Evolutionary conservation across 163 green algal genomes (phyloP).

Genomic region (Scenedesmus sp.): DNA sequence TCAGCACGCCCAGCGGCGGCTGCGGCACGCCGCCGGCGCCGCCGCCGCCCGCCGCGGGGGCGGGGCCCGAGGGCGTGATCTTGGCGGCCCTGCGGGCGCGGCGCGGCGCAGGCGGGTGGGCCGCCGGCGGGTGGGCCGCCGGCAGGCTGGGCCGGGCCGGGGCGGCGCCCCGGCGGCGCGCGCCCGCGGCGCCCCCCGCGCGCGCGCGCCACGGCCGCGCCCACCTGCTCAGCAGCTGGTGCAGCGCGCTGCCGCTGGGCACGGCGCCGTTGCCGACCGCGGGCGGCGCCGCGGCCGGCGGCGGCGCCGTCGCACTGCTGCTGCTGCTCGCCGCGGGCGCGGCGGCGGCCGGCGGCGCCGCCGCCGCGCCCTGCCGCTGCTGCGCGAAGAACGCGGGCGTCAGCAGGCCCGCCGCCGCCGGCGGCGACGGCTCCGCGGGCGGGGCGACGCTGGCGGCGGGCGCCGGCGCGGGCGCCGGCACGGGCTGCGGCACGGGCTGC

Average conservation of each 20-base stretch:
- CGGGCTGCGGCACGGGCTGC: neutral
- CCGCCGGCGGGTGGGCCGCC: no score
- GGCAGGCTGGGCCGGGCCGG: no score
- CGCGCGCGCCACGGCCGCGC: neutral
- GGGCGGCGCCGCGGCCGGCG: neutral
- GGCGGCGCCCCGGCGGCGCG: no score
- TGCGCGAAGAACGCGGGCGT: constrained; percentile 41
- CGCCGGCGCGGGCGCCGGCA: constrained; percentile 18
- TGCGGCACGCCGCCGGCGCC: neutral
- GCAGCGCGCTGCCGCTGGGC: constrained; percentile 13
- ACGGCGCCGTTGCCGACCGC: neutral
- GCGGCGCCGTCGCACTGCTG: constrained; percentile 13
- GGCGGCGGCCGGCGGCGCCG: neutral
- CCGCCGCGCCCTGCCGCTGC: neutral
- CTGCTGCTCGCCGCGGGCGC: neutral
- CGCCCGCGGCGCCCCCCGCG: no score
- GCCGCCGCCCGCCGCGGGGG: constrained; percentile 9
- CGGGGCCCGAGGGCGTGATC: constrained; percentile 3
- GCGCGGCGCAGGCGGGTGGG: neutral
- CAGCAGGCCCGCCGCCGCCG: constrained; percentile 16
- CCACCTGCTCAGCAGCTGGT: constrained; percentile 44
- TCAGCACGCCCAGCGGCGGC: constrained; percentile 15
- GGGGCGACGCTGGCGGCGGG: neutral
- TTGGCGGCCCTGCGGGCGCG: constrained; percentile 26
- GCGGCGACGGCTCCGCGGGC: constrained; percentile 3